Conservation (phyloP, 805 yeast species). For the Candida awuae region DNA sequence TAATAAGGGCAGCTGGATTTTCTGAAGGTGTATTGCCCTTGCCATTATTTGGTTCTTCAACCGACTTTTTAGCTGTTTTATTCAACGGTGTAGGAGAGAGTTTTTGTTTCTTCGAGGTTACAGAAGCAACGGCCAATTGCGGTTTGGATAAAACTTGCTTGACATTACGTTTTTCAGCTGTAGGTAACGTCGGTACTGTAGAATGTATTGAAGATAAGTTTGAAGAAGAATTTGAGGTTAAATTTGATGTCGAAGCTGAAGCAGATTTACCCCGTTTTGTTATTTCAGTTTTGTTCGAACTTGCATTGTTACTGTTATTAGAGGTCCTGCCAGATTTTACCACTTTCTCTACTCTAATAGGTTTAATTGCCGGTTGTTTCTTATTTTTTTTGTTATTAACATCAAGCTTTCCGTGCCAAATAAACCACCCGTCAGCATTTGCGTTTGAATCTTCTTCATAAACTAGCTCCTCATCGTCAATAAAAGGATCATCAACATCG, state of each 20-base stretch:
- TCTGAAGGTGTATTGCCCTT: background rate
- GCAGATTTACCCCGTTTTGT: no score
- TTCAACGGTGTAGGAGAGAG: no score
- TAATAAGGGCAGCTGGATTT: constrained; percentile 2
- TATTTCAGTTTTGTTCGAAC: background rate
- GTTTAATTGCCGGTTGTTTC: constrained; percentile 18
- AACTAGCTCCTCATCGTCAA: constrained; percentile 85
- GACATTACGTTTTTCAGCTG: no score
- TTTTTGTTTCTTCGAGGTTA: background rate
- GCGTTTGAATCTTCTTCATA: constrained; percentile 93
- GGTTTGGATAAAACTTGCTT: no score
- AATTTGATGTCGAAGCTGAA: no score
- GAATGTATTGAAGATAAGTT: no score
- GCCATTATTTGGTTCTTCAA: background rate
- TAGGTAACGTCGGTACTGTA: no score
- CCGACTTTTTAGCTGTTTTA: no score
- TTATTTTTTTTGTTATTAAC: constrained; percentile 31
- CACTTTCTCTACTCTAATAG: constrained; percentile 10
- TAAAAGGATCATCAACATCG: constrained; percentile 89
- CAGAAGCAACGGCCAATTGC: no score
- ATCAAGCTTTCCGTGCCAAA: constrained; percentile 84
- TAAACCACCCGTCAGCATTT: constrained; percentile 92
- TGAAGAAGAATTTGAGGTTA: no score
- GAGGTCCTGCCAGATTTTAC: constrained; percentile 3
- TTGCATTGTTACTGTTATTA: background rate